Evolutionary conservation across 495 filamentous ascomycete species (phyloP).

Genomic region (Daldinia bambusicola): DNA sequence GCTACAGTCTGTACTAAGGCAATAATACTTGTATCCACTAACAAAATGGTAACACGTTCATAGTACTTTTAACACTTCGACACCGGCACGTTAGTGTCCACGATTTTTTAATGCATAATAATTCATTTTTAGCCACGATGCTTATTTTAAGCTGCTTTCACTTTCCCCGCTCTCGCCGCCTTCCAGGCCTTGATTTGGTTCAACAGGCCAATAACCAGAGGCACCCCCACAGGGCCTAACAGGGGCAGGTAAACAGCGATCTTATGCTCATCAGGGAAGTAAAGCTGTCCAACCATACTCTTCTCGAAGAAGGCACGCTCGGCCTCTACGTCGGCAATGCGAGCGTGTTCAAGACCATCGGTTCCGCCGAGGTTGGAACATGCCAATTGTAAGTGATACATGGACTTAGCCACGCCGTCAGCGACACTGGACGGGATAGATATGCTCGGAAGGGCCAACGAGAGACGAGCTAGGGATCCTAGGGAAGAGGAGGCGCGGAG

Average conservation of each 20-base stretch:
- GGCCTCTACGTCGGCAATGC: slow-evolving; percentile 86
- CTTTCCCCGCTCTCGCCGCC: slow-evolving; percentile 53
- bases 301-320: slow-evolving; percentile 98
- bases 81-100: background rate
- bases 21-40: background rate
- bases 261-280: slow-evolving; percentile 99
- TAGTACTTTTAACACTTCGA: background rate
- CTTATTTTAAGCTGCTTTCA: slow-evolving; percentile 32
- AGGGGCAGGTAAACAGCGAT: slow-evolving; percentile 96
- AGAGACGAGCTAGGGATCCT: slow-evolving; percentile 89
- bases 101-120: background rate
- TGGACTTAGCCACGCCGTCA: slow-evolving; percentile 81
- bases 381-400: slow-evolving; percentile 76
- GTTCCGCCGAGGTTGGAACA: slow-evolving; percentile 75
- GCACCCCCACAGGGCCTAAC: slow-evolving; percentile 91
- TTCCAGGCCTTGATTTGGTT: slow-evolving; percentile 78
- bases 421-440: slow-evolving; percentile 89
- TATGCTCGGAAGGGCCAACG: slow-evolving; percentile 85
- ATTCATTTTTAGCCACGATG: too few species aligned
- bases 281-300: slow-evolving; percentile 96
- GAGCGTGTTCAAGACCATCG: slow-evolving; percentile 74
- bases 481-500: slow-evolving; percentile 92
- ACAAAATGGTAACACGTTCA: background rate
- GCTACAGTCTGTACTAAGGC: background rate
- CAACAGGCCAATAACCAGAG: slow-evolving; percentile 79